Conservation (phyloP, 306 rosid species). For the Casuarina equisetifolia region DNA sequence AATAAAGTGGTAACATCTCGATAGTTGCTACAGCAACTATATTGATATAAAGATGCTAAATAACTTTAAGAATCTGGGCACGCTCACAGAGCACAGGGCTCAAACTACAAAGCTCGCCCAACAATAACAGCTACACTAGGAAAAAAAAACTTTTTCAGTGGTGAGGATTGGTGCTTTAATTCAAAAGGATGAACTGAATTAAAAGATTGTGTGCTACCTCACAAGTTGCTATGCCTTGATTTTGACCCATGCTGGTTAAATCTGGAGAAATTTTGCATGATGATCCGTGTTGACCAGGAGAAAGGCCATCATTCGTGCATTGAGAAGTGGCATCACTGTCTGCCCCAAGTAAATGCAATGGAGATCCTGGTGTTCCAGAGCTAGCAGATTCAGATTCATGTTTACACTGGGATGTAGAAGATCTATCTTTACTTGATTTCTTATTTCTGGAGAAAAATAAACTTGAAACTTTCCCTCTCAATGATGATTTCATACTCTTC, state of each 20-base stretch:
- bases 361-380: slow-evolving; percentile 39
- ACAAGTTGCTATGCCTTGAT: slow-evolving; percentile 44
- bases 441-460: slow-evolving; percentile 79
- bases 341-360: slow-evolving; percentile 36
- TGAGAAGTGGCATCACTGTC: slow-evolving; percentile 47
- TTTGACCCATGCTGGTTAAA: slow-evolving; percentile 40
- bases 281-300: slow-evolving; percentile 41
- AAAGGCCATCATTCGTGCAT: slow-evolving; percentile 39
- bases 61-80: not conserved
- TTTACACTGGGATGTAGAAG: slow-evolving; percentile 37
- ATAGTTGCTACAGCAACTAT: not conserved
- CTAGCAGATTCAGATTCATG: slow-evolving; percentile 36
- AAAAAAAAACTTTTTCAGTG: not conserved
- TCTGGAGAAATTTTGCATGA: slow-evolving; percentile 43
- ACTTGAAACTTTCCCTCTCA: slow-evolving; percentile 85
- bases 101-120: not conserved
- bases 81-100: not conserved
- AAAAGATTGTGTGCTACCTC: slow-evolving; percentile 57
- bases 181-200: not conserved
- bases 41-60: not conserved
- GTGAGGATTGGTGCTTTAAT: no score
- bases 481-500: slow-evolving; percentile 66
- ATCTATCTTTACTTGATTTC: slow-evolving; percentile 68
- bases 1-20: not conserved
- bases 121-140: not conserved